Percentiles rank a stretch among this genome's conserved stretches.
These are phyloP conservation scores for Wickerhamiella pararugosa DNA, from an alignment of 1,139 yeast genomes.

Conservation along the genomic window DNA sequence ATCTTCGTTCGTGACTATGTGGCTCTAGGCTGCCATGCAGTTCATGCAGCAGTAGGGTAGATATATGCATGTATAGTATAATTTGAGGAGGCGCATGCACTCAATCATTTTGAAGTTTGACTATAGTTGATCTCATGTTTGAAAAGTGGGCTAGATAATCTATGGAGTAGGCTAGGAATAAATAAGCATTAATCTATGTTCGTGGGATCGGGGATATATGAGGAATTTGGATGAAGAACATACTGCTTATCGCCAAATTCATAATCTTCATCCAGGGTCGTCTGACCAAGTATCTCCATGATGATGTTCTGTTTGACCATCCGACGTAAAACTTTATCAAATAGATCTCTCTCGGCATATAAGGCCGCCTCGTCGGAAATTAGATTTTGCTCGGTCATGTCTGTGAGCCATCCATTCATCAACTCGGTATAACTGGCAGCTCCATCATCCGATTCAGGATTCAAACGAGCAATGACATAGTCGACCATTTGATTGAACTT, in stretches of 20 bases:
- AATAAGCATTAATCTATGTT: no score
- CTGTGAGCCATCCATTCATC: conserved; percentile 62
- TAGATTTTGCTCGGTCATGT: conserved; percentile 47
- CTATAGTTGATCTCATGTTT: no score
- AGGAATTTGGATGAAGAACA: conserved; percentile 78
- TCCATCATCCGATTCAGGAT: conserved; percentile 18
- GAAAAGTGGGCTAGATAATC: no score
- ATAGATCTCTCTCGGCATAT: conserved; percentile 53
- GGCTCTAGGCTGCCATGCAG: no score
- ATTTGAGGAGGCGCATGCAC: no score
- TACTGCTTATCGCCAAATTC: conserved; percentile 28
- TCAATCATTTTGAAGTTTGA: no score
- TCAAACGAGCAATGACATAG: conserved; percentile 52
- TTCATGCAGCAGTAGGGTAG: no score
- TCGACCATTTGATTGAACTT: conserved; percentile 78
- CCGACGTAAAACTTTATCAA: conserved; percentile 67
- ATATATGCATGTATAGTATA: no score
- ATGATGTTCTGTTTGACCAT: conserved; percentile 76
- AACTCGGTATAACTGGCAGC: conserved; percentile 62
- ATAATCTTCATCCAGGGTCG: conserved; percentile 25
- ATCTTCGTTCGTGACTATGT: no score
- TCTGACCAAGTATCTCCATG: conserved; percentile 60
- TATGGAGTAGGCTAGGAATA: no score
- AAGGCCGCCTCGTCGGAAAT: conserved; percentile 58
- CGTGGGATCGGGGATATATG: background rate